Evolutionary conservation across 495 filamentous ascomycete species (phyloP).

Genomic region (Chlorociboria aeruginascens): DNA sequence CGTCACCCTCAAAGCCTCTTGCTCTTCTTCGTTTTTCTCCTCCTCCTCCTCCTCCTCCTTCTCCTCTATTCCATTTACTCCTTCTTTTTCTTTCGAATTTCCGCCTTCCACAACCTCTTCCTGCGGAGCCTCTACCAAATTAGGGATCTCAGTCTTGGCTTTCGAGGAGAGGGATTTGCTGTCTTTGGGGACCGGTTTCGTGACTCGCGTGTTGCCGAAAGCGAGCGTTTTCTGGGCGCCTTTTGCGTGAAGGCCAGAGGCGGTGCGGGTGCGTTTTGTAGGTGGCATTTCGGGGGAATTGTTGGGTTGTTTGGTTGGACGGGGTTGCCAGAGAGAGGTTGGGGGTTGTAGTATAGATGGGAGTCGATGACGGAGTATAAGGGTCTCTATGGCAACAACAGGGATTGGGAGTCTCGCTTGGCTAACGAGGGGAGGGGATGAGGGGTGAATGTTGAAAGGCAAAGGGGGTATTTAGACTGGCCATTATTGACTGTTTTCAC

Average conservation of each 20-base stretch:
- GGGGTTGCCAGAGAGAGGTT: not conserved
- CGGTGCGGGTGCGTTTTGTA: constrained; percentile 45
- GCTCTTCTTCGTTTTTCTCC: constrained; percentile 25
- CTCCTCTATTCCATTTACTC: constrained; percentile 17
- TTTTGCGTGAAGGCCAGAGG: constrained; percentile 26
- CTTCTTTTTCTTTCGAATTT: no score
- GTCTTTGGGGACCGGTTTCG: constrained; percentile 43
- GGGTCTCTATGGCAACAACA: not conserved
- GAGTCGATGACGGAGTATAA: constrained; percentile 2
- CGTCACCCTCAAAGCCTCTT: constrained; percentile 44
- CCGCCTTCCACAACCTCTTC: no score
- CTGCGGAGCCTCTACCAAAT: no score
- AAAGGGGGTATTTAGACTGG: no score
- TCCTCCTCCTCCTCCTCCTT: constrained; percentile 25
- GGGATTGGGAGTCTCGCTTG: not conserved
- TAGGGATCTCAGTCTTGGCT: not conserved
- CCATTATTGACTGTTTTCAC: no score
- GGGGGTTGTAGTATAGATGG: not conserved
- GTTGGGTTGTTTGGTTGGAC: not conserved
- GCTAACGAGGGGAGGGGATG: no score
- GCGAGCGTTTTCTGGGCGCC: constrained; percentile 58
- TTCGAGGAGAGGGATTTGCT: constrained; percentile 27
- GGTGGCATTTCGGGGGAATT: constrained; percentile 46
- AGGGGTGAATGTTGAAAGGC: no score
- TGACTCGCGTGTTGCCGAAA: constrained; percentile 62